Evolutionary conservation across 2,329 filamentous ascomycete species (phyloP), one percentile per base, ranked within the genome.

Genomic region (Xylariaceae sp.): DNA sequence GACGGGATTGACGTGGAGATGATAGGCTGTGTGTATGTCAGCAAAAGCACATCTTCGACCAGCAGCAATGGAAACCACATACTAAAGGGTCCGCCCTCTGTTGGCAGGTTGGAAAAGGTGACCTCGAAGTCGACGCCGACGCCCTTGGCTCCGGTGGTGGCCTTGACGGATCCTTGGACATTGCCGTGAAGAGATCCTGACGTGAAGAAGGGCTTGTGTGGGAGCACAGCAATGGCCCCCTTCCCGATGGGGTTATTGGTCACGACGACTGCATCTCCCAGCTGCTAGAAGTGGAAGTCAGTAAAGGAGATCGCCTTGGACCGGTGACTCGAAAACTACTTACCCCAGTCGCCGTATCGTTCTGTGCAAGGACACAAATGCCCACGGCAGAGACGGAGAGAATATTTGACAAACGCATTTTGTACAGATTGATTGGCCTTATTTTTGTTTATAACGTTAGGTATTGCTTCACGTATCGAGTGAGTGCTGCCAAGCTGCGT

Each of bases 1-100:
- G 9, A 92, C 87, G 7, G 86, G 84, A 16, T 77, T 67, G 48
- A 81, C 82, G 74, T 94, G 90, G 63, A 94, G 77, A 71, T 93
- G 90, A 76, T 92, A 93, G 57, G 78, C 88, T 89, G 56, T 8
- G 29, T 14, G 36, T 6, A 66, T 46, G 53, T 68, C 56, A 66
- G 57, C 47, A 21, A 26, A 36, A n/a, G 41, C 7, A 23, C 37
- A 14, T 24, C 21, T 39, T 41, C 23, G 29, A 39, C 6, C 16
- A 28, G 6, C 41, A 39, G 33, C 23, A 34, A 29, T 19, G 19
- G 16, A 6, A 37, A 33, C 2, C 8, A 78, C 82, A 66, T 76
- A 88, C 86, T 68, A 75, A 87, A 88, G 11, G 85, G 84, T 1
- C 84, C 84, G 39, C 79, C 79, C 55, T 77, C 74, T 9, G 77